A percentile compares a stretch with the other conserved stretches of the same genome.
Evolutionary conservation across 257 asterid genomes (phyloP).

Genomic region (Prunella vulgaris): DNA sequence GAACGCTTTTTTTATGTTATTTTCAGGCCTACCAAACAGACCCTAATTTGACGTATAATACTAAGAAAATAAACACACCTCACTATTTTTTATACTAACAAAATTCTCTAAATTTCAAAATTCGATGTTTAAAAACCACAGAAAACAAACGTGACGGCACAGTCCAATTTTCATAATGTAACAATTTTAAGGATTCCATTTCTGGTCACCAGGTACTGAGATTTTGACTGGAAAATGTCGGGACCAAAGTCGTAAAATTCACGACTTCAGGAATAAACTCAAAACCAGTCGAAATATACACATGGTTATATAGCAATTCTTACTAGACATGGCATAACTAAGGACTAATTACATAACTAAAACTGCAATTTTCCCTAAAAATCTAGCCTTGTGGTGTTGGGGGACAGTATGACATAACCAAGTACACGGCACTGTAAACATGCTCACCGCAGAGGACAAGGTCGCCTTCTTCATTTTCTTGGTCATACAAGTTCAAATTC

Average conservation of each 20-base stretch:
- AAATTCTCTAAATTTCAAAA: too few relatives aligned
- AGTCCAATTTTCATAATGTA: too few relatives aligned
- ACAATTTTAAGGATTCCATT: too few relatives aligned
- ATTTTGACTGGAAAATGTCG: background rate
- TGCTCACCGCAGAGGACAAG: constrained; percentile 41
- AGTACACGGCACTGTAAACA: constrained; percentile 51
- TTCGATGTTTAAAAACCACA: too few relatives aligned
- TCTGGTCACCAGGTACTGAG: background rate
- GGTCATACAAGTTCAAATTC: constrained; percentile 31
- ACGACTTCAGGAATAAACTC: background rate
- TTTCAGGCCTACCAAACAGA: too few relatives aligned
- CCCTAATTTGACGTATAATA: too few relatives aligned
- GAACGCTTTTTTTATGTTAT: too few relatives aligned
- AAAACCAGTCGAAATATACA: background rate
- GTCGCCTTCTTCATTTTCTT: constrained; percentile 35
- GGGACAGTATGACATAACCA: constrained; percentile 57
- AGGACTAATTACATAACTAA: background rate
- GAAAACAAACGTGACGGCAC: too few relatives aligned
- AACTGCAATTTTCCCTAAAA: background rate
- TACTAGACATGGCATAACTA: background rate
- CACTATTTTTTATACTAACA: too few relatives aligned
- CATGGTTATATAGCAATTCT: background rate
- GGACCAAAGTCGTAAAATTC: background rate
- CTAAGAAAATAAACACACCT: too few relatives aligned
- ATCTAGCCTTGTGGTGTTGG: constrained; percentile 12